These are phyloP conservation scores for Posidonia australis DNA, from an alignment of 106 monocot species.

Conservation along the genomic window DNA sequence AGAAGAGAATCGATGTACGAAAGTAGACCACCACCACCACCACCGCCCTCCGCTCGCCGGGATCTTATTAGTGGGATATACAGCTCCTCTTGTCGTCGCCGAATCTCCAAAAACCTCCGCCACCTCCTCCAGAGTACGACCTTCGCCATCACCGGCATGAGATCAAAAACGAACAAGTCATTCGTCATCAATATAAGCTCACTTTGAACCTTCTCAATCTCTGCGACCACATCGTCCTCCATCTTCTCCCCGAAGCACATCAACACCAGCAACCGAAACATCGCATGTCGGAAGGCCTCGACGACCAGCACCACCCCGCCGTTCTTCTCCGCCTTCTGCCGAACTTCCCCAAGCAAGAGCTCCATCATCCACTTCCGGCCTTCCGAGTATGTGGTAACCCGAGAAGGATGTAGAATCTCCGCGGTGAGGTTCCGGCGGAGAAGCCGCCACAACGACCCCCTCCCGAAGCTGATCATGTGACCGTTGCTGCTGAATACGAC, in stretches of 20 bases:
- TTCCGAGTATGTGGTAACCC: not conserved
- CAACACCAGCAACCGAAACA: slow-evolving; percentile 3
- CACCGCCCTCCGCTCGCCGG: not conserved
- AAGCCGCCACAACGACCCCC: no score
- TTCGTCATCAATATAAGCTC: not conserved
- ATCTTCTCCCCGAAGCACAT: slow-evolving; percentile 12
- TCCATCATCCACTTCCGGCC: no score
- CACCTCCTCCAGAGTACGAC: not conserved
- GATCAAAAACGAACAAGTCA: not conserved
- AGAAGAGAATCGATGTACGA: no score
- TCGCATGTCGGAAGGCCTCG: slow-evolving; percentile 3
- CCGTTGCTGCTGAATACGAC: not conserved
- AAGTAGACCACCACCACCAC: not conserved
- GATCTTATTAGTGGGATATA: slow-evolving; percentile 3
- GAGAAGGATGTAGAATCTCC: slow-evolving; percentile 9
- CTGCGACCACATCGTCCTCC: not conserved
- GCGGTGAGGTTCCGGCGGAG: slow-evolving; percentile 8
- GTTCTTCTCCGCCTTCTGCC: not conserved
- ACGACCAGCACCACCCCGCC: not conserved
- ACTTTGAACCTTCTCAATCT: slow-evolving; percentile 1
- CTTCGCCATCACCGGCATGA: not conserved
- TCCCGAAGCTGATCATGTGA: not conserved
- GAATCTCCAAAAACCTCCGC: not conserved
- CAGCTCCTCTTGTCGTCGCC: slow-evolving; percentile 2
- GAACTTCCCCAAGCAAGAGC: not conserved